Base-by-base conservation (phyloP, 2,329 filamentous ascomycete genomes). In the Penicillium sp. region DNA sequence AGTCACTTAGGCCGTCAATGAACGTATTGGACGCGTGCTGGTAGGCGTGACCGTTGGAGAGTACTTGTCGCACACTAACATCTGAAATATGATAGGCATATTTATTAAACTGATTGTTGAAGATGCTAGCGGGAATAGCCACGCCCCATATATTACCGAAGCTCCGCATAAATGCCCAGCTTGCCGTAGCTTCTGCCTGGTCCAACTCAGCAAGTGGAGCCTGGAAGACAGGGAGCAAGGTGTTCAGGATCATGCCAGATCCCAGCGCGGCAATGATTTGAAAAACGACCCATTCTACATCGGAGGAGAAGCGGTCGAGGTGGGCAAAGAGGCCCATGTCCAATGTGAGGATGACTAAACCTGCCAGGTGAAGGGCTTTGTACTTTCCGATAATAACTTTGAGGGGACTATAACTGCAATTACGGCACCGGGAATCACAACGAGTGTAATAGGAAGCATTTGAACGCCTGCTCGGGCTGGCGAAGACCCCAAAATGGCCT, bases 241-340 rank as follows among this genome's bases (percentile, higher is more conserved):
- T 56, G 10, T 60, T 58, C 6, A 66, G 46, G 27, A 58, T 27
- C 25, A 64, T 35, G 3, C 71, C 70, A 2, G 46, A 31, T 4
- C 70, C 69, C 8, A 59, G 25, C 9, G 54, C 56, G 15, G 45
- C 27, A 19, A 71, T 62, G 3, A 69, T n/a, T 50, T 73, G 61
- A 47, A 67, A 71, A 15, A 63, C 49, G 1, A 64, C 73, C 78
- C 79, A 82, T 3, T 57, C 65, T 0, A 65, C 75, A 0, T 73
- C 73, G 2, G 67, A 67, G 0, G 80, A 77, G 13, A 71, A 58
- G 1, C 66, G 53, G 41, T 75, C 71, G 12, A 81, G 73, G 0
- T 31, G 9, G 2, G 73, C 70, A 2, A 80, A 73, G 0, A 81
- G 63, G 0, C 80, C 81, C 0, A 76, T 60, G 0, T 78, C 78